Evolutionary conservation across 495 filamentous ascomycete genomes (phyloP).

Genomic region (Trichoderma reesei): DNA sequence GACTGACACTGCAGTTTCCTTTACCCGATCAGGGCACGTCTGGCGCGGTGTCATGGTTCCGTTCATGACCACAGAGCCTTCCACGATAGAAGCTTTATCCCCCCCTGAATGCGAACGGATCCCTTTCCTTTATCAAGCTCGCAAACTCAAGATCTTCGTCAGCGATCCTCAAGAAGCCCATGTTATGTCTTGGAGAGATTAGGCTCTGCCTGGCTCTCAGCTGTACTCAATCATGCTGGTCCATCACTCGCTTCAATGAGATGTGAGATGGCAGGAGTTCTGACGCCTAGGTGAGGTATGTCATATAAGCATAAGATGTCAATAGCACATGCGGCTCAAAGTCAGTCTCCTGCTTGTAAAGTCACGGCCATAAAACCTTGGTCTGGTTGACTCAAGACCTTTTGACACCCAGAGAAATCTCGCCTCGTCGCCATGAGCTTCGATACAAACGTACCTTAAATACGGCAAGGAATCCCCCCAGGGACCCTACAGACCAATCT

Average conservation of each 20-base stretch:
- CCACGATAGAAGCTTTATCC: neutral
- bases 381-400: neutral
- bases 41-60: neutral
- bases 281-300: neutral
- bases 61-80: neutral
- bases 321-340: neutral
- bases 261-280: neutral
- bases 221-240: neutral
- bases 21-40: neutral
- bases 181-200: neutral
- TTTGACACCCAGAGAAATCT: neutral
- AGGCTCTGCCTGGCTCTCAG: neutral
- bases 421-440: neutral
- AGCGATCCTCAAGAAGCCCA: neutral
- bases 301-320: neutral
- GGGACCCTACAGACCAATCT: slow-evolving; percentile 6
- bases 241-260: neutral
- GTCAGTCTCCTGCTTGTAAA: neutral
- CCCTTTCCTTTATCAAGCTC: neutral
- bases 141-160: neutral
- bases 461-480: neutral
- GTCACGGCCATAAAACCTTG: neutral
- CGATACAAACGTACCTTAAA: neutral
- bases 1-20: neutral
- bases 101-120: neutral